Conservation (phyloP, 768 basidiomycete genomes). For the Pisolithus marmoratus region DNA sequence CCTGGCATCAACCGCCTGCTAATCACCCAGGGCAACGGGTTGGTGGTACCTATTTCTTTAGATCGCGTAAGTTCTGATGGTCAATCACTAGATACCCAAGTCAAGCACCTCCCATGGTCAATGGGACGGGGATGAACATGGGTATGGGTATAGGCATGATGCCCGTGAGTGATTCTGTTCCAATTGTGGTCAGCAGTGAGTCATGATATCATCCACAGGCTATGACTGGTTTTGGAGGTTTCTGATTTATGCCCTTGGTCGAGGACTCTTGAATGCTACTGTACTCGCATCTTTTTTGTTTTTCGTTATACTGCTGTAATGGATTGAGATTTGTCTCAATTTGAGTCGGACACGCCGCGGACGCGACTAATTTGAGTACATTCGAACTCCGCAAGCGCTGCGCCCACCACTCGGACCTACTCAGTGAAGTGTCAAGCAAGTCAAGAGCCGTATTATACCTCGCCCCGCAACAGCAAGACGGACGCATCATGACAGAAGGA, state of each 20-base stretch:
- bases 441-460: slow-evolving; percentile 7
- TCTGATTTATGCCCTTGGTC: slow-evolving; percentile 20
- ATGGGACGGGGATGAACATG: slow-evolving; percentile 40
- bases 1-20: slow-evolving; percentile 62
- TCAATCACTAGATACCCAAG: slow-evolving; percentile 44
- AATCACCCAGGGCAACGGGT: slow-evolving; percentile 73
- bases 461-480: background rate
- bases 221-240: slow-evolving; percentile 60
- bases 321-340: background rate
- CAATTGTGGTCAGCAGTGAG: background rate
- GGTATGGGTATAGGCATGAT: slow-evolving; percentile 39
- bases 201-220: slow-evolving; percentile 27
- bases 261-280: slow-evolving; percentile 15
- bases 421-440: background rate
- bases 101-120: slow-evolving; percentile 56
- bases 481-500: slow-evolving; percentile 70
- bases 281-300: slow-evolving; percentile 18
- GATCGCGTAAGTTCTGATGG: slow-evolving; percentile 2
- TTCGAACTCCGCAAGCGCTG: slow-evolving; percentile 28
- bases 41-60: slow-evolving; percentile 12
- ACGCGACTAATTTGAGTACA: background rate
- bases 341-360: background rate
- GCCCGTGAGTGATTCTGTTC: slow-evolving; percentile 43
- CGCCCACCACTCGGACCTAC: slow-evolving; percentile 4
- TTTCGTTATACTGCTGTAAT: slow-evolving; percentile 18